Evolutionary conservation across 1,284 basidiomycete genomes (phyloP).

Genomic region (Apiotrichum veenhuisii): DNA sequence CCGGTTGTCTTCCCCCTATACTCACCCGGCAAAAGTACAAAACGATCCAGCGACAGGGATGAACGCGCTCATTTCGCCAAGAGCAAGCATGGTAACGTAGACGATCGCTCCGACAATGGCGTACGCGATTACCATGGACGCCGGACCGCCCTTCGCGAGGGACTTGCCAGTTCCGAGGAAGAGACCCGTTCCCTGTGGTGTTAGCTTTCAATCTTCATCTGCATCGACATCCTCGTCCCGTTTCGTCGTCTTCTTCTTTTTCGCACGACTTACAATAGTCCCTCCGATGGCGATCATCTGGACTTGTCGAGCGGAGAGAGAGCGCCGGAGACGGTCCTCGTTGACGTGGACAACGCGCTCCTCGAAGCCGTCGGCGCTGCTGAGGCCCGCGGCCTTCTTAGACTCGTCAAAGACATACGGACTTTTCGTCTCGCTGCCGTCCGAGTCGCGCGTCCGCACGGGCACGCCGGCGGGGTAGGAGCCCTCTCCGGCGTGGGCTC

Average conservation of each 20-base stretch:
- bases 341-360: neutral
- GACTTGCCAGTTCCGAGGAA: constrained; percentile 17
- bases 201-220: no score
- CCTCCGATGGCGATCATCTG: constrained; percentile 31
- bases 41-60: constrained; percentile 61
- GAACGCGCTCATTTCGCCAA: constrained; percentile 51
- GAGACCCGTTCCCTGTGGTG: neutral
- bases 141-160: constrained; percentile 48
- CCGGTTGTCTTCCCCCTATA: neutral
- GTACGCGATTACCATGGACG: constrained; percentile 21
- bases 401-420: neutral
- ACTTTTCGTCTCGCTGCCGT: no score
- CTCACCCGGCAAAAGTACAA: constrained; percentile 62
- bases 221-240: neutral
- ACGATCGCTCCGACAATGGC: constrained; percentile 45
- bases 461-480: no score
- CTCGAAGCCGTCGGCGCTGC: no score
- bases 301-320: constrained; percentile 10
- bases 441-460: no score
- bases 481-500: no score
- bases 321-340: constrained; percentile 11
- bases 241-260: neutral
- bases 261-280: constrained; percentile 11
- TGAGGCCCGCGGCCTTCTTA: neutral
- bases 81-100: constrained; percentile 48